Evolutionary conservation across 495 filamentous ascomycete genomes (phyloP).

Genomic region (Cercophora newfieldiana): DNA sequence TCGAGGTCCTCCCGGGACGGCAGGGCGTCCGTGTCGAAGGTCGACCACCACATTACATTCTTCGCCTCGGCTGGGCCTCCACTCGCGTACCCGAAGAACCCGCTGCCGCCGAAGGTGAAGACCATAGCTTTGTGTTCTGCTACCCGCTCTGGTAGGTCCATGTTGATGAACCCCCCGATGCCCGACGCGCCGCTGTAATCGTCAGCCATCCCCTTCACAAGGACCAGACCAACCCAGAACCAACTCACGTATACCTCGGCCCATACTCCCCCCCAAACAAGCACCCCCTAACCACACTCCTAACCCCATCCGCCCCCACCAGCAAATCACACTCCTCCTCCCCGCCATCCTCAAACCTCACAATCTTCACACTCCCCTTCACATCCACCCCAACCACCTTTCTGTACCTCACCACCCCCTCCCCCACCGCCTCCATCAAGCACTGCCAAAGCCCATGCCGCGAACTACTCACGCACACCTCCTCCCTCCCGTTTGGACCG

Average conservation of each 20-base stretch:
- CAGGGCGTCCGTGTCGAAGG: conserved; percentile 42
- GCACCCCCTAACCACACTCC: conserved; percentile 1
- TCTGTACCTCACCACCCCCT: conserved; percentile 16
- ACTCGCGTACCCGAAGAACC: conserved; percentile 60
- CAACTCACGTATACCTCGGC: background rate
- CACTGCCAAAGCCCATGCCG: conserved; percentile 17
- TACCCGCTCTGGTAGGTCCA: conserved; percentile 26
- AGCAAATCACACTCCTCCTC: conserved; percentile 30
- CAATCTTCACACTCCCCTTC: conserved; percentile 38
- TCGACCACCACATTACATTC: conserved; percentile 51
- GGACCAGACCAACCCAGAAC: background rate
- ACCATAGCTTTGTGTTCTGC: conserved; percentile 48
- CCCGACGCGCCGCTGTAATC: conserved; percentile 48
- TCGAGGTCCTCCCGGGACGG: conserved; percentile 42
- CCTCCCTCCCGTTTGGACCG: conserved; percentile 3
- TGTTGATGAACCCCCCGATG: conserved; percentile 54
- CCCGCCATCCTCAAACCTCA: conserved; percentile 58
- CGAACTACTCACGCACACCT: conserved; percentile 18
- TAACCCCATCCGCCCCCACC: conserved; percentile 1
- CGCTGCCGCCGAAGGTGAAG: conserved; percentile 53
- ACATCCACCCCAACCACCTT: conserved; percentile 11
- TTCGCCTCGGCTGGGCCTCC: conserved; percentile 39
- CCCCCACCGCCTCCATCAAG: conserved; percentile 10
- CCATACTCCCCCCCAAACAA: background rate
- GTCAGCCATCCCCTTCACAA: background rate